Evolutionary conservation across 1,284 basidiomycete species (phyloP).

Genomic region (Coniophora puteana): DNA sequence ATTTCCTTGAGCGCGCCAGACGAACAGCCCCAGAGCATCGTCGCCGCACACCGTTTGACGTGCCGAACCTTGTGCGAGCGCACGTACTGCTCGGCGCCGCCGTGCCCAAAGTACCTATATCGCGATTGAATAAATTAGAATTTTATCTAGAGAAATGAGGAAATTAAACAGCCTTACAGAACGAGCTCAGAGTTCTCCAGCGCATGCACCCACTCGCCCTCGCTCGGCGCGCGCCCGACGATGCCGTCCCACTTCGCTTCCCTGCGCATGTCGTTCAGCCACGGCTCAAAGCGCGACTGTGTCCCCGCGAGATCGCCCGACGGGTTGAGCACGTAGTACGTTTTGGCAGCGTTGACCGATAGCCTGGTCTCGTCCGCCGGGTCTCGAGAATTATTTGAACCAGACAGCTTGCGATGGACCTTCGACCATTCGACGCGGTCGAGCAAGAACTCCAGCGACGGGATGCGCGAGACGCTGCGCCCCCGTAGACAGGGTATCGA

Average conservation of each 20-base stretch:
- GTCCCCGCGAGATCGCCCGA: constrained; percentile 87
- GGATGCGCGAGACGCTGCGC: constrained; percentile 86
- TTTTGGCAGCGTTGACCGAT: constrained; percentile 60
- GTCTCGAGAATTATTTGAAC: no score
- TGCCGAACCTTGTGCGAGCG: constrained; percentile 82
- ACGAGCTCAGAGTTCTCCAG: constrained; percentile 75
- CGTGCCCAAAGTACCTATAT: constrained; percentile 92
- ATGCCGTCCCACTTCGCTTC: constrained; percentile 82
- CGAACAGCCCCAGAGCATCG: constrained; percentile 99
- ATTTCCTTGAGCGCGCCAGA: constrained; percentile 85
- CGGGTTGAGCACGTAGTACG: constrained; percentile 90
- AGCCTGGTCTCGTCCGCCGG: constrained; percentile 40
- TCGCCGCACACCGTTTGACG: constrained; percentile 80
- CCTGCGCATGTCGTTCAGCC: constrained; percentile 71
- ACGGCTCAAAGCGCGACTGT: constrained; percentile 77
- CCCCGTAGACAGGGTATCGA: constrained; percentile 85
- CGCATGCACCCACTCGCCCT: constrained; percentile 76
- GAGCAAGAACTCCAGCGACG: constrained; percentile 83
- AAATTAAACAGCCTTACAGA: constrained; percentile 52
- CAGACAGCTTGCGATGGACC: no score
- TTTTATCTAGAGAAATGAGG: constrained; percentile 1
- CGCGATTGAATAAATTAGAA: constrained; percentile 7
- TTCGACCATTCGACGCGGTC: constrained; percentile 61
- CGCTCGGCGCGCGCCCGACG: constrained; percentile 71
- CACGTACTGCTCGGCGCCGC: constrained; percentile 93